Base-by-base conservation (phyloP, 495 filamentous ascomycete genomes). In the Daldinia grandis region DNA sequence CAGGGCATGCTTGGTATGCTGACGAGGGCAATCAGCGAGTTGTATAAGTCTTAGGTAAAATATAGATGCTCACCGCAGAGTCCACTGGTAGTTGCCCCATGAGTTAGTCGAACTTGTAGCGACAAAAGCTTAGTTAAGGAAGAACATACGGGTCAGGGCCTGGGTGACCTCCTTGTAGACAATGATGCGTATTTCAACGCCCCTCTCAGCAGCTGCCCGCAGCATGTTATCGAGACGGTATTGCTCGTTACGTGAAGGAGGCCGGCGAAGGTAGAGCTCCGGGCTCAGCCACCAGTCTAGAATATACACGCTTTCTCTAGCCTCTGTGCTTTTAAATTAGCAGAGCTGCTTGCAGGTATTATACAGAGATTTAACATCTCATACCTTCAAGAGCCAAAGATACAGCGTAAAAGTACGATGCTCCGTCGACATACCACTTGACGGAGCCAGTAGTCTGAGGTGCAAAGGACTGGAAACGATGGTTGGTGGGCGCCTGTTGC, bases 401-500 rank as follows among this genome's bases (percentile, higher is more conserved):
- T 0, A 98, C 92, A 15, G 95, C 95, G 85, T 89, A 94, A 82
- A 98, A 93, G 74, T 98, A 98, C 0, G 89, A 89, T 74, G 92
- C 94, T 2, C 92, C 95, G 79, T 98, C 95, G 24, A 98, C 93
- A 82, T 92, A 95, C 93, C 93, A 97, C 80, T 98, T 97, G 37
- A 79, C 93, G 79, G 94, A 88, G n/a, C 95, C 92, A 78, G 91
- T 90, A 81, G 92, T 91, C 78, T 93, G 92, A 5, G 92, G 90
- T 1, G 92, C 91, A 80, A 98, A 98, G 68, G 92, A 96, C 40
- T 88, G 86, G 79, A 90, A 97, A 35, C 93, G 87, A 21, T 77
- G 59, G 55, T 87, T 82, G 42, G 85, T 77, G 60, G 77, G 73
- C 15, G 79, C 74, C 19, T 79, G 72, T 28, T 75, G 68, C 35